phyloP scores from a whole-genome alignment of 202 grass and related monocot genomes.

The Elaeis oleifera region DNA sequence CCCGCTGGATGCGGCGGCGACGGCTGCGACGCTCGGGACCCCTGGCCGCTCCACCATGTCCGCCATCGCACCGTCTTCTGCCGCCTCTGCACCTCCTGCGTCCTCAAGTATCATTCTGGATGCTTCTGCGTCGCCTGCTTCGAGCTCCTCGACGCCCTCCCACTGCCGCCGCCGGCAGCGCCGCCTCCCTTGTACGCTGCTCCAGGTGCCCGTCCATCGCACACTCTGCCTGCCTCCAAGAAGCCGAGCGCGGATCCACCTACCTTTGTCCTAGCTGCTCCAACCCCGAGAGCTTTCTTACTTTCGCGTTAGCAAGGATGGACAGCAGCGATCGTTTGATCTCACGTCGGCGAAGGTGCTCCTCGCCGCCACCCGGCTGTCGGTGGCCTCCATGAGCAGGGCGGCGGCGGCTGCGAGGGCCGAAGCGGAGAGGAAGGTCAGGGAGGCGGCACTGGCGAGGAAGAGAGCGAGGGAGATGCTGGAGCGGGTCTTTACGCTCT shows the following conservation, averaged over 20 bases:
- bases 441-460: constrained; percentile 48
- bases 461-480: constrained; percentile 59
- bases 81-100: constrained; percentile 75
- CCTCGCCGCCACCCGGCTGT: constrained; percentile 51
- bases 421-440: constrained; percentile 48
- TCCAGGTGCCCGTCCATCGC: constrained; percentile 45
- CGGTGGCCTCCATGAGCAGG: constrained; percentile 46
- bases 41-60: constrained; percentile 87
- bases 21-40: constrained; percentile 47
- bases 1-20: constrained; percentile 59
- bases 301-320: neutral
- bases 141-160: constrained; percentile 32
- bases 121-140: constrained; percentile 66
- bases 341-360: constrained; percentile 37
- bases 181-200: constrained; percentile 32
- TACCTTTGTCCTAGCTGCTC: constrained; percentile 68
- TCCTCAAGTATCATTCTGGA: constrained; percentile 61
- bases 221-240: constrained; percentile 49
- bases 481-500: constrained; percentile 34
- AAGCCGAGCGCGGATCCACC: neutral
- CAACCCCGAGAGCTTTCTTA: neutral
- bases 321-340: constrained; percentile 16
- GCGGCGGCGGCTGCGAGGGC: constrained; percentile 36
- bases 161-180: neutral
- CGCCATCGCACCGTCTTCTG: constrained; percentile 66